Percentiles rank a stretch among this genome's conserved stretches.
Evolutionary conservation across 805 yeast species (phyloP).

Genomic region (Yarrowia alimentaria): DNA sequence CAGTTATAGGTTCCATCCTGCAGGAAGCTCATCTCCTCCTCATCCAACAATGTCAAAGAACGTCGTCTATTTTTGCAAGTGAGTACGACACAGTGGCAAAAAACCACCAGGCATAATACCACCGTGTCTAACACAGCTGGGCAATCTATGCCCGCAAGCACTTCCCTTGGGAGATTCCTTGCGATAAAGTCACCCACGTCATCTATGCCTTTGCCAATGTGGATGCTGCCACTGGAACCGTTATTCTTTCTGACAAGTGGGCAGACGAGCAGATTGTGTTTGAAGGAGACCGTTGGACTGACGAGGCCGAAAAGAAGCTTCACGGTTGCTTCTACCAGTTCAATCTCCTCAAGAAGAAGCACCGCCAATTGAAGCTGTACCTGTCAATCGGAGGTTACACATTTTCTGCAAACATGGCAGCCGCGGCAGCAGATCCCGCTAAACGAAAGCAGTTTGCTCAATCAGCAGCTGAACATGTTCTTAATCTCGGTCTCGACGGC

Average conservation of each 20-base stretch:
- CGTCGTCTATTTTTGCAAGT: conserved; percentile 28
- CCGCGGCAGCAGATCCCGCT: conserved; percentile 42
- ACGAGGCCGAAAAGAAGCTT: conserved; percentile 6
- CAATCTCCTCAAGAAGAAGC: conserved; percentile 45
- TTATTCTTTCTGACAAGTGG: conserved; percentile 60
- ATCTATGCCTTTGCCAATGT: conserved; percentile 75
- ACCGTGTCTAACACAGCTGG: conserved; percentile 45
- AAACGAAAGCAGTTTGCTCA: conserved; percentile 49
- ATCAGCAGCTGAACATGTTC: conserved; percentile 50
- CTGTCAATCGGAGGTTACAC: conserved; percentile 88
- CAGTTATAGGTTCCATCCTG: not conserved
- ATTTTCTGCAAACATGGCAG: conserved; percentile 49
- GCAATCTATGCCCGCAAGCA: conserved; percentile 61
- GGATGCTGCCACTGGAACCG: conserved; percentile 52
- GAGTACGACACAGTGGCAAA: not conserved
- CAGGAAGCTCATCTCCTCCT: not conserved
- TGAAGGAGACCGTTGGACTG: conserved; percentile 18
- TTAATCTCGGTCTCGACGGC: conserved; percentile 74
- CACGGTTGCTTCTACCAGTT: conserved; percentile 55
- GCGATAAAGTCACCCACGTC: conserved; percentile 57
- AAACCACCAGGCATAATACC: not conserved
- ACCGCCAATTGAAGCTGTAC: conserved; percentile 51
- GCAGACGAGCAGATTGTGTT: conserved; percentile 47
- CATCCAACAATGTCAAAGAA: conserved; percentile 1
- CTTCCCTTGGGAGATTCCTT: conserved; percentile 61